Percentiles rank a stretch among this genome's conserved stretches.
phyloP scores from a whole-genome alignment of 2,329 filamentous ascomycete species.

The Acrocalymma vagum region DNA sequence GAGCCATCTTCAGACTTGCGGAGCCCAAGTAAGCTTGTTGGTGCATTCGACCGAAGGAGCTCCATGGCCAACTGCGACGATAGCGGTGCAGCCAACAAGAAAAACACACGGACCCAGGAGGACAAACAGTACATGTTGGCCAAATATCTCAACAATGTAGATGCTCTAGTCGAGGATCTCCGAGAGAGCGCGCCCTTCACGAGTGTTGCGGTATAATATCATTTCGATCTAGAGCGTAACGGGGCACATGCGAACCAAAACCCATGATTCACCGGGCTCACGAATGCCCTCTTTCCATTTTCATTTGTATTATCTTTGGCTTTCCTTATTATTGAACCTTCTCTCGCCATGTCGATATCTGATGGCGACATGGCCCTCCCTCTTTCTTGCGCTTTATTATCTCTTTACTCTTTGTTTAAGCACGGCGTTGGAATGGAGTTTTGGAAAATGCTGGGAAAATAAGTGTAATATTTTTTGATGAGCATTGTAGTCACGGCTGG shows the following conservation, averaged over 20 bases:
- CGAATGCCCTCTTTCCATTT: conserved; percentile 14
- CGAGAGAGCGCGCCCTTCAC: conserved; percentile 73
- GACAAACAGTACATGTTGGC: conserved; percentile 85
- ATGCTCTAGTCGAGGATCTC: conserved; percentile 85
- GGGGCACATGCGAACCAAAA: conserved; percentile 1
- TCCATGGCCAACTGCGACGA: conserved; percentile 39
- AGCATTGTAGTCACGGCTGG: conserved; percentile 20
- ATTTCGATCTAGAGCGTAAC: neutral
- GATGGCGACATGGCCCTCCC: conserved; percentile 9
- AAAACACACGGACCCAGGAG: conserved; percentile 69
- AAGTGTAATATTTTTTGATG: conserved; percentile 18
- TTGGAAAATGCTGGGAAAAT: conserved; percentile 19
- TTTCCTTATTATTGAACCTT: no score
- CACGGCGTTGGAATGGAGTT: conserved; percentile 35
- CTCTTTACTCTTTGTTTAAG: no score
- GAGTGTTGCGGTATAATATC: conserved; percentile 35
- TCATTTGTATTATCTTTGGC: conserved; percentile 18
- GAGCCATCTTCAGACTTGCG: conserved; percentile 47
- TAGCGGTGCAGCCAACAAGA: conserved; percentile 32
- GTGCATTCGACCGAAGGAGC: conserved; percentile 41
- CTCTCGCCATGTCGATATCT: conserved; percentile 24
- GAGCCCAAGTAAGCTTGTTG: conserved; percentile 43
- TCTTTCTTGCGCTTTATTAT: conserved; percentile 23
- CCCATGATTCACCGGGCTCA: conserved; percentile 2
- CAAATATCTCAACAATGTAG: conserved; percentile 78